These are phyloP conservation scores for Paxillus involutus DNA, from an alignment of 768 basidiomycete species.

Conservation along the genomic window DNA sequence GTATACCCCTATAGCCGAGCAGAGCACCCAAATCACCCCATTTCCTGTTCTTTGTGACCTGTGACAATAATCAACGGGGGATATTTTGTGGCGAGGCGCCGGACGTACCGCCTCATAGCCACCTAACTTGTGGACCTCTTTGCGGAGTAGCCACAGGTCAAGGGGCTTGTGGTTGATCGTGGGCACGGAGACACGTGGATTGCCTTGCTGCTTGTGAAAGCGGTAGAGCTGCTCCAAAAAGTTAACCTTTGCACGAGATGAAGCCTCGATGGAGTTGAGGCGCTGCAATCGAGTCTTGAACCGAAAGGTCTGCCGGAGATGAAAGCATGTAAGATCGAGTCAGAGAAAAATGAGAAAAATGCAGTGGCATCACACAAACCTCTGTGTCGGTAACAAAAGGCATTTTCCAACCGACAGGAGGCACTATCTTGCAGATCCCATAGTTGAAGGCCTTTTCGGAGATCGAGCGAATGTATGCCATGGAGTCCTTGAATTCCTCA, in stretches of 20 bases:
- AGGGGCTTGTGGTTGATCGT: slow-evolving; percentile 90
- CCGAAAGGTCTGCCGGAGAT: slow-evolving; percentile 64
- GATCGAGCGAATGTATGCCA: slow-evolving; percentile 88
- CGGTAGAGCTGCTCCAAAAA: slow-evolving; percentile 96
- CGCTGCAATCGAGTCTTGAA: slow-evolving; percentile 95
- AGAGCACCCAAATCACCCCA: slow-evolving; percentile 87
- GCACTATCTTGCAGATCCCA: slow-evolving; percentile 96
- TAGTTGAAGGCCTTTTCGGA: slow-evolving; percentile 66
- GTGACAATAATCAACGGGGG: slow-evolving; percentile 23
- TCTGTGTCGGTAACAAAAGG: slow-evolving; percentile 94
- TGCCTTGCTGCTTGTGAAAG: slow-evolving; percentile 95
- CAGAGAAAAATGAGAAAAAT: slow-evolving; percentile 25
- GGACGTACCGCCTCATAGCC: slow-evolving; percentile 79
- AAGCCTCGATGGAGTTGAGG: slow-evolving; percentile 95
- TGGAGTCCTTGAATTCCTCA: slow-evolving; percentile 94
- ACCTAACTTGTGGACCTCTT: slow-evolving; percentile 87
- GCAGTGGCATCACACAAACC: slow-evolving; percentile 47
- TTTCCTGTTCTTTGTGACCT: slow-evolving; percentile 83
- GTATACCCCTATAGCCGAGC: slow-evolving; percentile 80
- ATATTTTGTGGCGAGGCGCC: slow-evolving; percentile 8
- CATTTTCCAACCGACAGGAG: slow-evolving; percentile 92
- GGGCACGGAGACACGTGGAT: slow-evolving; percentile 87
- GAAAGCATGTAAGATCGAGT: slow-evolving; percentile 23
- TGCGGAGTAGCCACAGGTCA: slow-evolving; percentile 91
- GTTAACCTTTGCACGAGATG: slow-evolving; percentile 94